phyloP scores from a whole-genome alignment of 2,329 filamentous ascomycete species.

The Diaporthe vaccinii region DNA sequence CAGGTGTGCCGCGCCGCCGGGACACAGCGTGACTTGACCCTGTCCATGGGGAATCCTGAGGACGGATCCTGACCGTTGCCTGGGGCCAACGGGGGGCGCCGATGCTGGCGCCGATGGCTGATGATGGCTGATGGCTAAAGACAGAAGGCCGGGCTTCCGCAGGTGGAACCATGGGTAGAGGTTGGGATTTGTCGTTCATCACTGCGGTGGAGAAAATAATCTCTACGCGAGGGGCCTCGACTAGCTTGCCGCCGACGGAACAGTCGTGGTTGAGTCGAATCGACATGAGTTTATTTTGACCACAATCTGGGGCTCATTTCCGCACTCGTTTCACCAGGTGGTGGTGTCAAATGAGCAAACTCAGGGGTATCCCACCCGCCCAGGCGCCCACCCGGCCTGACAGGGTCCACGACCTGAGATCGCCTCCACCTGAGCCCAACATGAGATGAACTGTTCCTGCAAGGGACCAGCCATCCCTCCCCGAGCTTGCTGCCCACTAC shows the following conservation, averaged over 20 bases:
- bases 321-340: slow-evolving; percentile 27
- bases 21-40: not conserved
- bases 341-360: slow-evolving; percentile 30
- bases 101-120: not conserved
- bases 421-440: slow-evolving; percentile 18
- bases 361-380: slow-evolving; percentile 34
- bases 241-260: slow-evolving; percentile 21
- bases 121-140: not conserved
- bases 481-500: not conserved
- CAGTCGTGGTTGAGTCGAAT: slow-evolving; percentile 1
- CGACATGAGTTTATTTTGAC: slow-evolving; percentile 31
- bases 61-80: not conserved
- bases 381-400: slow-evolving; percentile 12
- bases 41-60: not conserved
- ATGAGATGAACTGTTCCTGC: slow-evolving; percentile 34
- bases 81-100: not conserved
- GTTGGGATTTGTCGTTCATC: not conserved
- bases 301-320: slow-evolving; percentile 25
- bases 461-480: slow-evolving; percentile 28
- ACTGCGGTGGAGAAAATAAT: slow-evolving; percentile 22
- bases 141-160: not conserved
- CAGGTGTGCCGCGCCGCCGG: slow-evolving; percentile 22
- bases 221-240: slow-evolving; percentile 13
- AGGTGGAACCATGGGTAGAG: slow-evolving; percentile 21
- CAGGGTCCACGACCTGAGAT: slow-evolving; percentile 18